Evolutionary conservation across 345 rosid species (phyloP), one percentile per base, ranked within the genome.

Genomic region (Gossypium raimondii): DNA sequence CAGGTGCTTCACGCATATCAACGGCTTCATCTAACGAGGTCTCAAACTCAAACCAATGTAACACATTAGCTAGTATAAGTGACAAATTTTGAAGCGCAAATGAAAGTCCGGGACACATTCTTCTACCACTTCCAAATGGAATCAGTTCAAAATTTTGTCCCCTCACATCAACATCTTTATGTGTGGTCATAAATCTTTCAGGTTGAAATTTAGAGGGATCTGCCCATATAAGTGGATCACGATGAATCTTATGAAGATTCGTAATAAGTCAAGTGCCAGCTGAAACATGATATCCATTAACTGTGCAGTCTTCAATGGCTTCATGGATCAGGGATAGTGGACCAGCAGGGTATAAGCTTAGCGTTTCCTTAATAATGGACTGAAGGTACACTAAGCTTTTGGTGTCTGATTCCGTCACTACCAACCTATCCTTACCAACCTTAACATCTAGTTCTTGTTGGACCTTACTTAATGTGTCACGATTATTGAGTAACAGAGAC

Each of bases 361-460:
- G 4, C 2, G 87, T 75, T 76, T 84, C 89, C 74, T 84, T 86
- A 24, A 86, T 64, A 2, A 84, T 62, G 2, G 85, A 81, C 53
- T 80, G 75, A 10, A 83, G 81, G 52, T 81, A 81, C 11, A 64
- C 44, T 44, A 85, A 62, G 43, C 59, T 83, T 11, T 74, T 52
- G 1, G 74, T 53, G 64, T 85, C 79, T 6, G 80, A 56, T 68
- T 85, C 85, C 57, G 3, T 29, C 34, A 29, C 34, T 29, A 78
- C 81, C 50, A 56, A 50, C 51, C 76, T 47, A 2, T 78, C 64
- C 50, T n/a, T 58, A 2, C 85, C 86, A 2, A 80, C 56, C 1
- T 65, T 18, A 3, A 27, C 7, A 47, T 83, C 80, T 16, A 85
- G 13, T 60, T 83, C 86, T 61, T 76, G 9, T 25, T 76, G 85